Conservation (phyloP, 768 basidiomycete genomes). For the Pulveroboletus sp. region DNA sequence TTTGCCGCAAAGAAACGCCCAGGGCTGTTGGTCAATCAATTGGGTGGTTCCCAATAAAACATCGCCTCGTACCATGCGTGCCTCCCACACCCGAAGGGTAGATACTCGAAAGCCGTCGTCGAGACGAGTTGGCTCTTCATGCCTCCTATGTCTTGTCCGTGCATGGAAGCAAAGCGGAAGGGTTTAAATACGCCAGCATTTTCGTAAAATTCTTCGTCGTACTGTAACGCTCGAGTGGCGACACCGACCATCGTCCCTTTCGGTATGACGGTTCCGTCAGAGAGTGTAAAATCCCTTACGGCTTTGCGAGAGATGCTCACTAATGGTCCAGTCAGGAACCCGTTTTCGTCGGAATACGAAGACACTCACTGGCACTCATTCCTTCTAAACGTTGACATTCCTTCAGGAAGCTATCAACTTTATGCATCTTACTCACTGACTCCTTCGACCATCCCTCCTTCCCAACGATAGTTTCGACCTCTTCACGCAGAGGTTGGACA, state of each 20-base stretch:
- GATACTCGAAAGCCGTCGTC: conserved; percentile 28
- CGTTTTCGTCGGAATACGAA: neutral
- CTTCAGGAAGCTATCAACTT: conserved; percentile 39
- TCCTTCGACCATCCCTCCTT: conserved; percentile 26
- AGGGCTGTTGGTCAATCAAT: neutral
- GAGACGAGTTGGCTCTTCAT: conserved; percentile 34
- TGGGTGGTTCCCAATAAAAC: neutral
- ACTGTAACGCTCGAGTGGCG: conserved; percentile 20
- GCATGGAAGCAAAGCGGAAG: conserved; percentile 43
- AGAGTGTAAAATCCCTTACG: conserved; percentile 30
- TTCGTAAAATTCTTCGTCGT: conserved; percentile 23
- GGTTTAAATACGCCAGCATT: conserved; percentile 41
- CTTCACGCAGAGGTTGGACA: conserved; percentile 33
- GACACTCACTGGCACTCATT: conserved; percentile 16
- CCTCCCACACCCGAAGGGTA: conserved; percentile 35
- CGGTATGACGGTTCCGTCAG: conserved; percentile 35
- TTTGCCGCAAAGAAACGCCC: conserved; percentile 41
- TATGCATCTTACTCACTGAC: conserved; percentile 26
- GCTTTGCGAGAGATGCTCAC: conserved; percentile 31
- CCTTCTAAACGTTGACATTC: conserved; percentile 33
- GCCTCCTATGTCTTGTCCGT: conserved; percentile 22
- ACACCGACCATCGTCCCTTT: conserved; percentile 26
- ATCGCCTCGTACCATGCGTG: conserved; percentile 21
- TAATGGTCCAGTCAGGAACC: conserved; percentile 1
- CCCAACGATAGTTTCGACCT: conserved; percentile 28